Evolutionary conservation across 2,329 filamentous ascomycete genomes (phyloP).

Genomic region (Penicillium sp.): DNA sequence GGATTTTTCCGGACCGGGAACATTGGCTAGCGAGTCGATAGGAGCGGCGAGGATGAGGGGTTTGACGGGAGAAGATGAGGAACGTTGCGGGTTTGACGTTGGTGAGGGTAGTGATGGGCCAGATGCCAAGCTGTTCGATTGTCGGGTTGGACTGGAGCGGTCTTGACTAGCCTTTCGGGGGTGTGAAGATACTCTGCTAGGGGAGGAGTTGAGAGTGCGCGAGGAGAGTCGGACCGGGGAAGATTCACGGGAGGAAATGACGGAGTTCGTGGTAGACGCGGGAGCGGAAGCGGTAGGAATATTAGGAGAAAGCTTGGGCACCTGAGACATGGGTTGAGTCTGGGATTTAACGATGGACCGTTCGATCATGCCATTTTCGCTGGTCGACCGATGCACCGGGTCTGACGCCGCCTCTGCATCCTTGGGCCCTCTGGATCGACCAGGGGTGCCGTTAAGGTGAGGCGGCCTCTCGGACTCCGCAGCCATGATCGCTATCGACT

Average conservation of each 20-base stretch:
- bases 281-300: constrained; percentile 30
- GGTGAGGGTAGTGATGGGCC: constrained; percentile 51
- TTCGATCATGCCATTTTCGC: constrained; percentile 33
- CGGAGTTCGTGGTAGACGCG: constrained; percentile 46
- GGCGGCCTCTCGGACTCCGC: constrained; percentile 41
- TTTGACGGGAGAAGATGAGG: constrained; percentile 66
- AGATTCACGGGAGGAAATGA: constrained; percentile 49
- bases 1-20: constrained; percentile 65
- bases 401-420: constrained; percentile 28
- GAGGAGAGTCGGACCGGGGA: constrained; percentile 44
- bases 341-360: constrained; percentile 30
- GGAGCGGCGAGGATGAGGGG: constrained; percentile 63
- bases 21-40: constrained; percentile 62
- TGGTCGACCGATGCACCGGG: constrained; percentile 29
- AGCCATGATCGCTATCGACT: constrained; percentile 34
- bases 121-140: constrained; percentile 42
- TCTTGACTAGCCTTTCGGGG: constrained; percentile 69
- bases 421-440: constrained; percentile 30
- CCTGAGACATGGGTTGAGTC: constrained; percentile 31
- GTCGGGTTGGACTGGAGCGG: constrained; percentile 58
- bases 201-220: constrained; percentile 31
- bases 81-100: constrained; percentile 63
- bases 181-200: constrained; percentile 45
- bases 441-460: constrained; percentile 33
- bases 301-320: constrained; percentile 34